Evolutionary conservation across 176 grass and related monocot genomes (phyloP), one percentile per base, ranked within the genome.

Genomic region (Alloteropsis semialata): DNA sequence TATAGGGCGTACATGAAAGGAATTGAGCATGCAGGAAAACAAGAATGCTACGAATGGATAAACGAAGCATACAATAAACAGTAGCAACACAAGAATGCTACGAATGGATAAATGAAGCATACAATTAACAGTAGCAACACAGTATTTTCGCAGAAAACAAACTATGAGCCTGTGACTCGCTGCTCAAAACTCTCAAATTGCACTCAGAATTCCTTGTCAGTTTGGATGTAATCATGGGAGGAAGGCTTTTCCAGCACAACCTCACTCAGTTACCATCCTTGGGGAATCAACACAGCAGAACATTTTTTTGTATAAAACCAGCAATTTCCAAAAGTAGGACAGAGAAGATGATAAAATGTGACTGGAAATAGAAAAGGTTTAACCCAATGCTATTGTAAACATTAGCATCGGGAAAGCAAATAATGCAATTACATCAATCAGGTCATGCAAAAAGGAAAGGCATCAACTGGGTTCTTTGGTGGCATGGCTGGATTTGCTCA

Each of bases 191-290:
- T 75, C 13, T 22, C 8, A 57, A 67, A 14, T 34, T 64, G 29
- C 27, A 38, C 34, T 54, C 50, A 70, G 16, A 82, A 87, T 58
- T 24, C 30, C 14, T 37, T 8, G 8, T 69, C 79, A 69, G 30
- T 49, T 70, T 50, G 4, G 62, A 76, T 77, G n/a, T 45, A 84
- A 69, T 70, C 50, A 69, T 19, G 21, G 7, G 48, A 69, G 61
- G 21, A 51, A 33, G 27, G 12, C 32, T 11, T 41, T 50, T 25
- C 19, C 9, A 33, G 21, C 45, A 59, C 58, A 74, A 5, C 45
- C 36, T 58, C 48, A 81, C 59, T 66, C 10, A 77, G 59, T 68
- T 69, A 76, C 34, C 4, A 2, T 84, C 72, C 48, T 56, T 43
- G 18, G 76, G 16, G 50, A 66, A 55, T 55, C 45, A 42, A 39